Evolutionary conservation across 805 yeast species (phyloP), one percentile per base, ranked within the genome.

Genomic region (Zygosaccharomyces gambellarensis): DNA sequence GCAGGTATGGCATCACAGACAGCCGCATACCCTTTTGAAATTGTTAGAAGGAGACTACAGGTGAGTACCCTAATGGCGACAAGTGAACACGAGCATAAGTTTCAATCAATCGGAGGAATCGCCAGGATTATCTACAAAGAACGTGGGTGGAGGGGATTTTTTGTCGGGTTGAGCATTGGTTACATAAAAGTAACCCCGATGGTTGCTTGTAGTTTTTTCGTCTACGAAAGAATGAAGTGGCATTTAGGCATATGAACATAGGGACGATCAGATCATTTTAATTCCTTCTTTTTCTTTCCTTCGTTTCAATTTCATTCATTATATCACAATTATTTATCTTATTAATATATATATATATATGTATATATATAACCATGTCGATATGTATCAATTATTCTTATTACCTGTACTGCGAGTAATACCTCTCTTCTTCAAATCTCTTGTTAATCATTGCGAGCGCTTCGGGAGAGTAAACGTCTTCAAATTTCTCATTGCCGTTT

Each of bases 11-110:
- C 82, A 32, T 88, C 98, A 1, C 99, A 94, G 68, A 89, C 97
- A 1, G 95, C 98, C 0, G 92, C 96, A 4, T 94, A 94, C 63
- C 99, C 99, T 1, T 85, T 94, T 58, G 99, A 94, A 70, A 96
- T 94, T 36, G 80, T 94, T 21, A 77, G 99, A 63, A 78, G 99
- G 67, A 76, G 98, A 60, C 83, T 94, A 87, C 99, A 94, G 71
- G 99, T 94, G 22, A 90, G 95, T 32, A 95, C 92, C 10, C 86
- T 84, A 3, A 50, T 88, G 83, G 52, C 57, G 22, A 39, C 77
- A 76, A 65, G 82, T 76, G 85, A 88, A 21, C 57, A 60, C 27
- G 56, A 51, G 4, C 69, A 61, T 48, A 57, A 59, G 44, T 66
- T 66, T 45, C 67, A 64, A 51, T 54, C 69, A 14, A 65, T 66